These are phyloP conservation scores for Murraya koenigii DNA, from an alignment of 345 rosid genomes.

Conservation along the genomic window DNA sequence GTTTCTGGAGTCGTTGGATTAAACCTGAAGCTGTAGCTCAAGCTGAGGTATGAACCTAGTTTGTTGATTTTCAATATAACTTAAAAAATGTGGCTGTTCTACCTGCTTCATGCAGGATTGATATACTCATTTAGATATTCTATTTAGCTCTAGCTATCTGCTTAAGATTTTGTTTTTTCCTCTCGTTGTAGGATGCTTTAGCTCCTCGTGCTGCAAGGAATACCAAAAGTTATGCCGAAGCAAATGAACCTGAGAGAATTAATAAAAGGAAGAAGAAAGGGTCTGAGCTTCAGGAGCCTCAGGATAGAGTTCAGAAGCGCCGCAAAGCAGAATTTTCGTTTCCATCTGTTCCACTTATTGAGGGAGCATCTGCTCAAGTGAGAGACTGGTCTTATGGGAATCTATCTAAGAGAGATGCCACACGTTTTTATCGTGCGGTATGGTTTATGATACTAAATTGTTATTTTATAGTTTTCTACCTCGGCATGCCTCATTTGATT, in stretches of 20 bases:
- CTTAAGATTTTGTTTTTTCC: conserved; percentile 7
- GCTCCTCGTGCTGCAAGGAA: conserved; percentile 97
- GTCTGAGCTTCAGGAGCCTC: conserved; percentile 58
- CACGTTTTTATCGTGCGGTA: conserved; percentile 92
- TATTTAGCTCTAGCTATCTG: conserved; percentile 1
- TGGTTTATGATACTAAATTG: conserved; percentile 7
- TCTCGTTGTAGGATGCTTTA: conserved; percentile 65
- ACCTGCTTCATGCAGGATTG: not conserved
- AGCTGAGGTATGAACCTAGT: conserved; percentile 67
- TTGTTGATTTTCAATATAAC: conserved; percentile 8
- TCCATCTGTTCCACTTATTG: conserved; percentile 68
- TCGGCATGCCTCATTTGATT: not conserved
- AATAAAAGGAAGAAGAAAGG: conserved; percentile 91
- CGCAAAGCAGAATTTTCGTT: conserved; percentile 70
- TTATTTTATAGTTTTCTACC: not conserved
- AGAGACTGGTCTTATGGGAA: conserved; percentile 98
- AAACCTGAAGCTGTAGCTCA: conserved; percentile 85
- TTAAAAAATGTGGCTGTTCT: not conserved
- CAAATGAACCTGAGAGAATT: conserved; percentile 61
- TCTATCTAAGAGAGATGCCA: conserved; percentile 94
- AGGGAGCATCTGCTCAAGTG: conserved; percentile 95
- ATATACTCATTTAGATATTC: not conserved
- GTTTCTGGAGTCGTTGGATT: conserved; percentile 99
- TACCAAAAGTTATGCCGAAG: conserved; percentile 92
- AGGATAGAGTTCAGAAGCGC: conserved; percentile 71